Conservation (phyloP, 495 filamentous ascomycete genomes). For the Aspergillus ellipticus region DNA sequence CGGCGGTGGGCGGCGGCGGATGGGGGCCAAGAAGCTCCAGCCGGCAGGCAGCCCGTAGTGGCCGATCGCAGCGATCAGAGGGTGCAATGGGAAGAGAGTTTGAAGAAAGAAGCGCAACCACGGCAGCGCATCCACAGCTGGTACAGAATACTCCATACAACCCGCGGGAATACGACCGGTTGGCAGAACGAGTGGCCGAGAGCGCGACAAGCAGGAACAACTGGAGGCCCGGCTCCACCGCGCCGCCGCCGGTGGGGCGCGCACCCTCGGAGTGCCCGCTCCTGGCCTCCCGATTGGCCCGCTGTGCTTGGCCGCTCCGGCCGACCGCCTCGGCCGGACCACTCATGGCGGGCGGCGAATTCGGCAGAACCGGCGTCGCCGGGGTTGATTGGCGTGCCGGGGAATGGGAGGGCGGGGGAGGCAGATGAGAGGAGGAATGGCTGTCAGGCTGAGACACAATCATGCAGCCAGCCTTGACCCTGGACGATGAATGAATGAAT, state of each 20-base stretch:
- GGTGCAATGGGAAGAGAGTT: too few species aligned
- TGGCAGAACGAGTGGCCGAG: neutral
- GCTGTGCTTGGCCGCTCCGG: neutral
- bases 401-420: neutral
- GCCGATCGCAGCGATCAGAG: too few species aligned
- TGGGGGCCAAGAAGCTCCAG: too few species aligned
- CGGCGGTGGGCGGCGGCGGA: too few species aligned
- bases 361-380: neutral
- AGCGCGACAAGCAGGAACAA: neutral
- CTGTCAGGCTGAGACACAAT: neutral
- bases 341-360: conserved; percentile 3
- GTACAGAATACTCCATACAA: too few species aligned
- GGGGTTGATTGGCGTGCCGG: neutral
- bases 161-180: neutral
- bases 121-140: too few species aligned
- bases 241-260: neutral
- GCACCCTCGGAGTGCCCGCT: neutral
- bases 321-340: neutral
- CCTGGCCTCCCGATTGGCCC: neutral
- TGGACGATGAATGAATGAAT: too few species aligned
- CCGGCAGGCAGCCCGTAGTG: too few species aligned
- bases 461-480: too few species aligned
- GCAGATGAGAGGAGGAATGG: neutral
- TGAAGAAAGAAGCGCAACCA: too few species aligned
- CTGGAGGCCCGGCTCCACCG: neutral